These are phyloP conservation scores for Galerina sulciceps DNA, from an alignment of 768 basidiomycete genomes.

Conservation along the genomic window DNA sequence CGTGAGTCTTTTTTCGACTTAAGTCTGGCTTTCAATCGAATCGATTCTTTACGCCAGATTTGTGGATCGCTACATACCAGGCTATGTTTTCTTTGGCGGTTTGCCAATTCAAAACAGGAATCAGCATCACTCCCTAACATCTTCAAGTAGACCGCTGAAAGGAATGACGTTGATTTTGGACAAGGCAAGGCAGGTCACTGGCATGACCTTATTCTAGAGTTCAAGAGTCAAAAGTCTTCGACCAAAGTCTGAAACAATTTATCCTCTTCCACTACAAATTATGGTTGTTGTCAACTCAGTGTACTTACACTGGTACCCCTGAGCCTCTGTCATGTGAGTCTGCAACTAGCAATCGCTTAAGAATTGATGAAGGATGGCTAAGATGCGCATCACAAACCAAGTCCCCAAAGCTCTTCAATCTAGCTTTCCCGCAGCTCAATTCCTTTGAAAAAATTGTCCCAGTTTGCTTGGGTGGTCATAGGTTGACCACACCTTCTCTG, in stretches of 20 bases:
- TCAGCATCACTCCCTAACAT: not conserved
- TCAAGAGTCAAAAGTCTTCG: not conserved
- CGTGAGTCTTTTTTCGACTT: slow-evolving; percentile 40
- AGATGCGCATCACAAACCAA: too few species aligned
- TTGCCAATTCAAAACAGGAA: slow-evolving; percentile 24
- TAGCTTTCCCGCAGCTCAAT: too few species aligned
- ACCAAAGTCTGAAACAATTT: not conserved
- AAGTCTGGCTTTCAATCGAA: not conserved
- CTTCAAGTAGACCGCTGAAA: slow-evolving; percentile 38
- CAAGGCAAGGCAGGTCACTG: slow-evolving; percentile 51
- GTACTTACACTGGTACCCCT: not conserved
- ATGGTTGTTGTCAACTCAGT: not conserved
- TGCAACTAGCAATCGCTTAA: too few species aligned
- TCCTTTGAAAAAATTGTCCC: too few species aligned
- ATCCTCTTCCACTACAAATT: not conserved
- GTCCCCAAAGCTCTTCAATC: too few species aligned
- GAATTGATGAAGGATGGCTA: too few species aligned
- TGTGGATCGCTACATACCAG: slow-evolving; percentile 92
- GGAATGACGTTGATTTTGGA: slow-evolving; percentile 61
- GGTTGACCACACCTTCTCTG: too few species aligned
- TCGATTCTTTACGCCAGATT: slow-evolving; percentile 52
- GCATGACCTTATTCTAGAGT: slow-evolving; percentile 43
- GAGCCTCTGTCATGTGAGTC: not conserved
- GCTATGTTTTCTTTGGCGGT: slow-evolving; percentile 85
- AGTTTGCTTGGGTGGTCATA: too few species aligned